Base-by-base conservation (phyloP, 2,329 filamentous ascomycete genomes). In the Moelleriella libera region DNA sequence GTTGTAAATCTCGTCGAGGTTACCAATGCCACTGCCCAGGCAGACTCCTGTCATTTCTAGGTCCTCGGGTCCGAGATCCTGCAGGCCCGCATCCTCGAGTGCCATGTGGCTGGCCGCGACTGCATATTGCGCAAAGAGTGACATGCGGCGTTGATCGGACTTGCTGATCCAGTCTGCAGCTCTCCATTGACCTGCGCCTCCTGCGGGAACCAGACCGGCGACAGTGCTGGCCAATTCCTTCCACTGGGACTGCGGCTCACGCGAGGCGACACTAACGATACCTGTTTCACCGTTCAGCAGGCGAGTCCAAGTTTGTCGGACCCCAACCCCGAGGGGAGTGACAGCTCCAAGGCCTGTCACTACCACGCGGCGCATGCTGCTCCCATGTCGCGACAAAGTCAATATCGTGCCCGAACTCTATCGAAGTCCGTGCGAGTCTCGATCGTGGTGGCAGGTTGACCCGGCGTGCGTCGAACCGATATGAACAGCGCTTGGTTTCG, bases 1-100 rank as follows among this genome's bases (percentile, higher is more conserved):
- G 51, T 83, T 74, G 64, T 94, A 96, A 7, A 94, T 80, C 56
- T 95, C 88, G 41, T 95, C 85, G 40, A 98, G 74, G 58, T 92
- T 96, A 12, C 92, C 92, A 57, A 98, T 96, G 2, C 92, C 92
- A 54, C 90, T 97, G 2, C 92, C 92, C 41, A 98, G 73, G 58
- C 90, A 95, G 1, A 98, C 85, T 1, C 92, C 92, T 0, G 89
- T 94, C 47, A 74, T 74, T 58, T 94, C 85, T 29, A 76, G 73
- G 49, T 89, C 78, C 29, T 80, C 73, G 14, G 72, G 69, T 5
- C 60, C 65, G 5, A 67, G 68, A 0, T 83, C 80, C 45, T 75
- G 70, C 87, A 89, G 96, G 2, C 75, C 79, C 1, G 90, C 83
- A 69, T 97, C 88, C 30, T 77, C 66, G 46, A 98, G 69, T 0